Evolutionary conservation across 192 early-diverging fungal species (phyloP).

Genomic region (Gonapodya prolifera): DNA sequence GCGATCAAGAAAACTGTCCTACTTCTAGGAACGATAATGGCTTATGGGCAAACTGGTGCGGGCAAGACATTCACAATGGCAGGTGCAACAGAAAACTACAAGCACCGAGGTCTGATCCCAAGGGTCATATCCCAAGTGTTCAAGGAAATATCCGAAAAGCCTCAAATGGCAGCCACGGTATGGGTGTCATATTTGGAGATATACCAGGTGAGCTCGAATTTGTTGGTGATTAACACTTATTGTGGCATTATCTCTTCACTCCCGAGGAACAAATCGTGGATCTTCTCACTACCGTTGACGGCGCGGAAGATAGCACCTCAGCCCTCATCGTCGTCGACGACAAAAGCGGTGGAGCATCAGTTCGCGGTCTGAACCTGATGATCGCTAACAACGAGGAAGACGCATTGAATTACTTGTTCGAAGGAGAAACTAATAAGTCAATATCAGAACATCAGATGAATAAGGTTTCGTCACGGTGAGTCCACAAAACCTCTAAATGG

Average conservation of each 20-base stretch:
- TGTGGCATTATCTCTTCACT: background rate
- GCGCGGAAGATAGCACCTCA: slow-evolving; percentile 1
- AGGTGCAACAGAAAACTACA: slow-evolving; percentile 52
- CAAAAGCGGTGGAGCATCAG: slow-evolving; percentile 36
- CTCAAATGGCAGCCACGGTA: slow-evolving; percentile 35
- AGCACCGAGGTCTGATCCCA: slow-evolving; percentile 46
- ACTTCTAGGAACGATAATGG: slow-evolving; percentile 12
- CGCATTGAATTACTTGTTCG: slow-evolving; percentile 46
- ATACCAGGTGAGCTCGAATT: slow-evolving; percentile 13
- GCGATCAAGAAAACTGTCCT: slow-evolving; percentile 16
- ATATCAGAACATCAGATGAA: slow-evolving; percentile 53
- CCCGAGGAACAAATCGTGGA: slow-evolving; percentile 42
- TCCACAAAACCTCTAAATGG: slow-evolving; percentile 7
- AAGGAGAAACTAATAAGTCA: slow-evolving; percentile 44
- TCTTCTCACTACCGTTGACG: slow-evolving; percentile 24
- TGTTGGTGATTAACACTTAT: background rate
- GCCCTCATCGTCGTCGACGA: slow-evolving; percentile 37
- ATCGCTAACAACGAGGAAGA: slow-evolving; percentile 48
- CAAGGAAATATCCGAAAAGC: slow-evolving; percentile 32
- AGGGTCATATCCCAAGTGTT: slow-evolving; percentile 41
- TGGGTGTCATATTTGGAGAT: slow-evolving; percentile 44
- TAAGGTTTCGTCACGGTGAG: slow-evolving; percentile 31
- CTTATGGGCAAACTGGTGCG: slow-evolving; percentile 10
- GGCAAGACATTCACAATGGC: slow-evolving; percentile 50
- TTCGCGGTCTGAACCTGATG: slow-evolving; percentile 36